Conservation (phyloP, 306 rosid genomes). For the Carpinus viminea region DNA sequence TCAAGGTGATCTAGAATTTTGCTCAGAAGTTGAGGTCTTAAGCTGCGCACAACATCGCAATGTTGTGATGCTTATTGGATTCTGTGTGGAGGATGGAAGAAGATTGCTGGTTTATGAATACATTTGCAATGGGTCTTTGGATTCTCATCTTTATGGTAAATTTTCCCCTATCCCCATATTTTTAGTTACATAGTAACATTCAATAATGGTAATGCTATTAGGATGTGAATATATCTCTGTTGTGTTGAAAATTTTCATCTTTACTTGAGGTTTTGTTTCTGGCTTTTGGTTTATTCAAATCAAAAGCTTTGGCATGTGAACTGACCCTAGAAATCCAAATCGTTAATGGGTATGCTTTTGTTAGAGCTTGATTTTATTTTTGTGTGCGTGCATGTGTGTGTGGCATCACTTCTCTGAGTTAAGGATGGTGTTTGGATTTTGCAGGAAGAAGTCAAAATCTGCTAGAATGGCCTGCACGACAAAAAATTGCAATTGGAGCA, state of each 20-base stretch:
- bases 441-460: slow-evolving; percentile 58
- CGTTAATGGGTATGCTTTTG: not conserved
- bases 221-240: not conserved
- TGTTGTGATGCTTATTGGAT: slow-evolving; percentile 89
- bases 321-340: not conserved
- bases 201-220: slow-evolving; percentile 1
- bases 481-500: slow-evolving; percentile 87
- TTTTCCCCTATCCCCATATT: not conserved
- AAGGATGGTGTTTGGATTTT: slow-evolving; percentile 26
- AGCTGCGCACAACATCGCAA: slow-evolving; percentile 98
- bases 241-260: not conserved
- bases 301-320: not conserved
- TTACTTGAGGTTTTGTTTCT: not conserved
- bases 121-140: slow-evolving; percentile 87
- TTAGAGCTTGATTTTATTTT: slow-evolving; percentile 2
- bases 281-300: not conserved
- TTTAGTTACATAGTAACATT: not conserved
- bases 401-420: not conserved
- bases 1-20: slow-evolving; percentile 93
- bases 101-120: slow-evolving; percentile 91
- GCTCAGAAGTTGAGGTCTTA: slow-evolving; percentile 95
- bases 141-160: slow-evolving; percentile 88
- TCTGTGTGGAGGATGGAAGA: slow-evolving; percentile 89
- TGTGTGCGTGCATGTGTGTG: not conserved
- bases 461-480: slow-evolving; percentile 81